These are phyloP conservation scores for Lactarius quietus DNA, from an alignment of 768 basidiomycete species.

Conservation along the genomic window DNA sequence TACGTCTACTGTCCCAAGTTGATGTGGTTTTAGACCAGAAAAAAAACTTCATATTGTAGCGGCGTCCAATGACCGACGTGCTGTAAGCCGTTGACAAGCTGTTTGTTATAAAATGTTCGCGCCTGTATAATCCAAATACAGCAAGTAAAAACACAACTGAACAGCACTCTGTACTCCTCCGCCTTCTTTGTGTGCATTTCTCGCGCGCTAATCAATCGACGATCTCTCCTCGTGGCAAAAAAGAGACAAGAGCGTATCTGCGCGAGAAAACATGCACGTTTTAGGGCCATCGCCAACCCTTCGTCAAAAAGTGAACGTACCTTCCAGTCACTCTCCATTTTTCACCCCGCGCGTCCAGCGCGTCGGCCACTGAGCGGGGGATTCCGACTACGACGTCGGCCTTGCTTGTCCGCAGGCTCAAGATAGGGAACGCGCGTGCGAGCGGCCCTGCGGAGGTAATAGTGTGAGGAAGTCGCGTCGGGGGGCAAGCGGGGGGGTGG, in stretches of 20 bases:
- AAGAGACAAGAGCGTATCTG: conserved; percentile 22
- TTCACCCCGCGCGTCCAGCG: conserved; percentile 58
- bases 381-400: conserved; percentile 92
- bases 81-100: not conserved
- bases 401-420: conserved; percentile 91
- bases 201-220: not conserved
- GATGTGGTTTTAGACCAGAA: too few species aligned
- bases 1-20: too few species aligned
- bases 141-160: not conserved
- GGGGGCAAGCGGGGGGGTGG: not conserved
- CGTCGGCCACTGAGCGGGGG: conserved; percentile 59
- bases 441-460: conserved; percentile 55
- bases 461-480: conserved; percentile 5
- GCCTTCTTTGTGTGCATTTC: too few species aligned
- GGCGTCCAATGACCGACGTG: too few species aligned
- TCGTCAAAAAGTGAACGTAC: conserved; percentile 39
- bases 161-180: too few species aligned
- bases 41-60: too few species aligned
- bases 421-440: conserved; percentile 70
- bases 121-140: not conserved
- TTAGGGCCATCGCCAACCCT: not conserved
- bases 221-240: conserved; percentile 1
- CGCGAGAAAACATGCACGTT: not conserved
- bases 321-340: conserved; percentile 80
- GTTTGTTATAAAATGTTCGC: not conserved